Base-by-base conservation (phyloP, 192 early-diverging fungal species). In the Backusella morwellensis region DNA sequence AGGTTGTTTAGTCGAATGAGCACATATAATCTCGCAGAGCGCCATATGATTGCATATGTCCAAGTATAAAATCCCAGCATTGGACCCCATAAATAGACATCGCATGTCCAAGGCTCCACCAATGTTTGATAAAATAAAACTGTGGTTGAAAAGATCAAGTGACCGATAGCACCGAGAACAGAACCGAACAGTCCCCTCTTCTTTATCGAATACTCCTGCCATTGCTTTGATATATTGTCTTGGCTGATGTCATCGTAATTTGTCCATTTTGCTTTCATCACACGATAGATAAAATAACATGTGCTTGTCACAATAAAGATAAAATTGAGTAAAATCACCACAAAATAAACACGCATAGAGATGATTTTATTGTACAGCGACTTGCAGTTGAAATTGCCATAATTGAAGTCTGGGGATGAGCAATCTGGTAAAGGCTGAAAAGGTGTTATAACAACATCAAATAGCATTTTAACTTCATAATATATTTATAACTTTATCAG, bases 81-180 rank as follows among this genome's bases (percentile, higher is more conserved):
- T 0, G 70, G 19, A 2, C 71, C 56, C 41, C 72, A 78, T 34
- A 78, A 66, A 12, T 73, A 54, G 17, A 73, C 29, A 26, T 66
- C 29, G 26, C 77, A 78, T 0, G 40, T 68, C 19, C 41, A 38
- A 0, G 52, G 52, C 6, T 38, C 21, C 3, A 41, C 15, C 2
- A 73, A 7, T 2, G 41, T 34, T 68, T 78, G 54, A n/a, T 56
- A 73, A 1, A 72, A 11, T 5, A 73, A n/a, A 26, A 67, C n/a
- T 15, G 21, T 41, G 0, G 56, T 42, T 15, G 42, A 47, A 26
- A 73, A 44, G 11, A 78, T 19, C 23, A 78, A 21, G 47, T 78
- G 26, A 19, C 77, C 77, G 1, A 73, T 72, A 12, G 71, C 54
- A 15, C 77, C 77, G 26, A 78, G 71, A 11, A 72, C 66, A 15